Base-by-base conservation (phyloP, 106 monocot genomes). In the Allium cepa region DNA sequence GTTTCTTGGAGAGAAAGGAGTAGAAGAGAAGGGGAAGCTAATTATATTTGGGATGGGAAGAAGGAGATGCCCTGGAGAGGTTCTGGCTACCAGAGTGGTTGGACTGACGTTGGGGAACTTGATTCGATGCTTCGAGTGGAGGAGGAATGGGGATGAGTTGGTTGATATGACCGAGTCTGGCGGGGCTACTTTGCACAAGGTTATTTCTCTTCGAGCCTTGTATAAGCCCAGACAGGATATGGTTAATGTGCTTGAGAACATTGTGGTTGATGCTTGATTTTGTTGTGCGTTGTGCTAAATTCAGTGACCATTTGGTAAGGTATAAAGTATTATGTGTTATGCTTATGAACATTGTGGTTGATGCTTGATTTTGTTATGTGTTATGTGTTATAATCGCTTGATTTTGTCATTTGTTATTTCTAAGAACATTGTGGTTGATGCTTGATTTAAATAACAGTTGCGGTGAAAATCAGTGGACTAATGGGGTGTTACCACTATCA, bases 101-200 rank as follows among this genome's bases (percentile, higher is more conserved):
- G 18, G 59, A 7, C 22, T 7, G 59, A 22, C 59, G 1, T 18
- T 59, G 59, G 59, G 59, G n/a, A 10, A 9, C 1, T 56, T 82
- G 66, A 18, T 82, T 7, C 78, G 75, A 56, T 74, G 78, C 71
- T 82, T 82, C 22, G 78, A 82, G 17, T 82, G 78, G 82, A 67
- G 78, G 18, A 45, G 50, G 15, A 13, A 58, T 7, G 66, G 60
- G 3, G 71, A 46, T 10, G 75, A 46, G 15, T 48, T 60, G 58
- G 60, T 82, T 50, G 66, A 78, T 64, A 71, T 82, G 48, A 27
- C n/a, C 3, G 78, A 73, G 22, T 73, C 60, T 17, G 17, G 8
- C 0, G 78, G 82, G 8, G 47, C 74, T 52, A 17, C 50, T 17
- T 49, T 75, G 74, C 70, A 64, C 10, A 82, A 66, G 73, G 71